Evolutionary conservation across 129 eudicot genomes (phyloP).

Genomic region (Pittosporum tobira): DNA sequence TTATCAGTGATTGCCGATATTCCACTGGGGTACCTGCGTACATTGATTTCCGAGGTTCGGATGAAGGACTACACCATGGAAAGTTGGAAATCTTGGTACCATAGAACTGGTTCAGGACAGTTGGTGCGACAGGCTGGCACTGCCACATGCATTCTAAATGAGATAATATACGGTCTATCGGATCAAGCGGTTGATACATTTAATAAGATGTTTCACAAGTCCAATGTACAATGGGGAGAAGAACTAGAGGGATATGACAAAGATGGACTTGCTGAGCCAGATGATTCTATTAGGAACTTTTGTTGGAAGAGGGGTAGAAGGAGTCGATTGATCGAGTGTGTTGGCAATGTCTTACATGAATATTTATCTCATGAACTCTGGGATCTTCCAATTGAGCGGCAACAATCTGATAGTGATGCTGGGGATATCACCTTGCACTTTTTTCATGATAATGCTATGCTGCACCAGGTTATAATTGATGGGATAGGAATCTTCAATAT

Average conservation of each 20-base stretch:
- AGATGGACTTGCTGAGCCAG: slow-evolving; percentile 8
- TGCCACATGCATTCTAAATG: slow-evolving; percentile 77
- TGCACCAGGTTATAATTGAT: slow-evolving; percentile 83
- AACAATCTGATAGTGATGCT: slow-evolving; percentile 33
- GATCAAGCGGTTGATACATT: slow-evolving; percentile 48
- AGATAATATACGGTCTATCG: slow-evolving; percentile 81
- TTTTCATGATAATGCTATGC: slow-evolving; percentile 71
- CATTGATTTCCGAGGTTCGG: slow-evolving; percentile 60
- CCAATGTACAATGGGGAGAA: slow-evolving; percentile 13
- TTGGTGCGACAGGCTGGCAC: slow-evolving; percentile 89
- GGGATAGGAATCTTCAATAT: slow-evolving; percentile 76
- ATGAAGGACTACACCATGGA: slow-evolving; percentile 49
- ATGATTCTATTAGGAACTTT: slow-evolving; percentile 32
- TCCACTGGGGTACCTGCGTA: slow-evolving; percentile 71
- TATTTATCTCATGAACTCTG: slow-evolving; percentile 81
- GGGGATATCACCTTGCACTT: slow-evolving; percentile 49
- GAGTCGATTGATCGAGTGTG: slow-evolving; percentile 53
- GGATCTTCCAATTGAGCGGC: slow-evolving; percentile 65
- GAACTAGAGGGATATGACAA: slow-evolving; percentile 8
- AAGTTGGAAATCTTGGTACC: slow-evolving; percentile 86
- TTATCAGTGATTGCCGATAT: slow-evolving; percentile 62
- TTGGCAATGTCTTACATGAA: slow-evolving; percentile 81
- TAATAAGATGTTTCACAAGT: slow-evolving; percentile 30
- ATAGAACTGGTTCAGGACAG: slow-evolving; percentile 60
- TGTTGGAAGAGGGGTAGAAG: slow-evolving; percentile 22